Conservation (phyloP, 2,329 filamentous ascomycete species). For the Orbilia brochopaga region DNA sequence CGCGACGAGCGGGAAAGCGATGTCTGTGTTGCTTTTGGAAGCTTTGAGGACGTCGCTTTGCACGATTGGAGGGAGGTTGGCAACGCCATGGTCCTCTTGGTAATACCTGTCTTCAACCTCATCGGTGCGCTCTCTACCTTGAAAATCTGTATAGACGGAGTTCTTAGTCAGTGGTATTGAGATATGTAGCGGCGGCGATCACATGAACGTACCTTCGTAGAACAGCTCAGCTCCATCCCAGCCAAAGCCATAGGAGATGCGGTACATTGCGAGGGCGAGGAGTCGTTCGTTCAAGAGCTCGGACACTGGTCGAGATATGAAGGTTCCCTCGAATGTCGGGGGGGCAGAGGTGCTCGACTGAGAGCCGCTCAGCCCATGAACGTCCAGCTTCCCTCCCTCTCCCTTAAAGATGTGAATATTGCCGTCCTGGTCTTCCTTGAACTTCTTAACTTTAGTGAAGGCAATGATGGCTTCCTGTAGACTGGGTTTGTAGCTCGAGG, state of each 20-base stretch:
- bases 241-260: slow-evolving; percentile 62
- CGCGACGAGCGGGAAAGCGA: slow-evolving; percentile 65
- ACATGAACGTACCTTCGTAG: slow-evolving; percentile 59
- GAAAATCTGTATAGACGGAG: slow-evolving; percentile 47
- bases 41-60: slow-evolving; percentile 20
- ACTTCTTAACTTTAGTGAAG: slow-evolving; percentile 60
- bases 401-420: slow-evolving; percentile 45
- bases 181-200: neutral
- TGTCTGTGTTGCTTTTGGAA: slow-evolving; percentile 54
- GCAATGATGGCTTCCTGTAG: slow-evolving; percentile 63
- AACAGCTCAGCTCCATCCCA: slow-evolving; percentile 73
- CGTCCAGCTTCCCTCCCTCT: slow-evolving; percentile 35
- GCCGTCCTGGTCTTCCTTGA: slow-evolving; percentile 52
- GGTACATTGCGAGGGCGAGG: slow-evolving; percentile 67
- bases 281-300: slow-evolving; percentile 72
- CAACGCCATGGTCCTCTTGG: slow-evolving; percentile 42
- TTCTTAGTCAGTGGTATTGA: neutral
- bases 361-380: slow-evolving; percentile 34
- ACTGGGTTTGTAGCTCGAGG: slow-evolving; percentile 74
- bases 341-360: slow-evolving; percentile 16
- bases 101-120: slow-evolving; percentile 59
- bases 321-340: slow-evolving; percentile 64
- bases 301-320: slow-evolving; percentile 75
- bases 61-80: slow-evolving; percentile 22
- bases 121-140: slow-evolving; percentile 52